These are phyloP conservation scores for Tillandsia fasciculata DNA, from an alignment of 176 grass and related monocot genomes.

Conservation along the genomic window DNA sequence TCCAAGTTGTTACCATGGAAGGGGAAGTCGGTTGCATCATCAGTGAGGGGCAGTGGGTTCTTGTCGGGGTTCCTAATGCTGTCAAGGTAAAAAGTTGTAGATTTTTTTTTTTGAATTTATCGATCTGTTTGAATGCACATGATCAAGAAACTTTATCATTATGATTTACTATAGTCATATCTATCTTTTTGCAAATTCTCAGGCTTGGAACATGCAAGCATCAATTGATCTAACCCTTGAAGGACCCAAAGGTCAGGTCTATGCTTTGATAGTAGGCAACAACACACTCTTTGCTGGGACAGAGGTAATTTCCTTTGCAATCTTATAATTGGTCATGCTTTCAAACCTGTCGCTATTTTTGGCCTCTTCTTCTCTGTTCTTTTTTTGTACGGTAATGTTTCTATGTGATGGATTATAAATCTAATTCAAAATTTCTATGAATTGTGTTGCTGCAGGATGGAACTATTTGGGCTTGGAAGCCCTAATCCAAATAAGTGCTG, in stretches of 20 bases:
- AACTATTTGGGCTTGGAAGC: no score
- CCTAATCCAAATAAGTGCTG: no score
- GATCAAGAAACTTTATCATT: background rate
- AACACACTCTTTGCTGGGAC: conserved; percentile 79
- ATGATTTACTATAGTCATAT: background rate
- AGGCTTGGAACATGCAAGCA: conserved; percentile 17
- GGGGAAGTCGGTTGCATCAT: conserved; percentile 21
- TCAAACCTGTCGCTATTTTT: background rate
- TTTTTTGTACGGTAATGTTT: background rate
- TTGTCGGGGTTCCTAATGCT: conserved; percentile 12
- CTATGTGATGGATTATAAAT: no score
- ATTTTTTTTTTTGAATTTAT: background rate
- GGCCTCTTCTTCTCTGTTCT: background rate
- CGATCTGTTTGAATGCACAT: background rate
- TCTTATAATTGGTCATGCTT: no score
- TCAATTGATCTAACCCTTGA: conserved; percentile 9
- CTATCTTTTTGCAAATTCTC: background rate
- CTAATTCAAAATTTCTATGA: no score
- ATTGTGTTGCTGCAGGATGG: no score
- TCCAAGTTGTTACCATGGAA: conserved; percentile 12
- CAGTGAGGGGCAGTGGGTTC: conserved; percentile 13
- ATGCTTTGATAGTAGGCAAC: conserved; percentile 52
- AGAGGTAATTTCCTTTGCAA: conserved; percentile 35
- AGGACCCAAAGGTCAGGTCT: conserved; percentile 15
- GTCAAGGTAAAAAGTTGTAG: conserved; percentile 6